A percentile compares a stretch with the other conserved stretches of the same genome.
Conservation (phyloP, 805 yeast species). For the Grigorovia yakushimaensis region DNA sequence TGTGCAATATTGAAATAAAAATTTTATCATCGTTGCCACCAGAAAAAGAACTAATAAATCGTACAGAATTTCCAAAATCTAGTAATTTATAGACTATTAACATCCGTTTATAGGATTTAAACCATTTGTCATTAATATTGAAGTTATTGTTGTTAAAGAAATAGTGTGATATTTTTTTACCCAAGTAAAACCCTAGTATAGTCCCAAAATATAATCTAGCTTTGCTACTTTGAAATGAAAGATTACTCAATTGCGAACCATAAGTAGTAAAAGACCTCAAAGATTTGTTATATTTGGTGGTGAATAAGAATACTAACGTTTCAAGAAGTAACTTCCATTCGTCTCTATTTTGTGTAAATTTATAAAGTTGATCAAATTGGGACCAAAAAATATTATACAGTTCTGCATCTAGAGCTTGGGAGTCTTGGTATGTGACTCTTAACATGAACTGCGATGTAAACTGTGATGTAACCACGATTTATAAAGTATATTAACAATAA, state of each 20-base stretch:
- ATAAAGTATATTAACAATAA: too few relatives aligned
- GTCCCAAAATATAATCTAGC: slow-evolving; percentile 11
- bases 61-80: slow-evolving; percentile 4
- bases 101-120: not conserved
- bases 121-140: not conserved
- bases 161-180: slow-evolving; percentile 9
- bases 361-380: slow-evolving; percentile 6
- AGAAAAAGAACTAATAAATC: slow-evolving; percentile 2
- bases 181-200: slow-evolving; percentile 10
- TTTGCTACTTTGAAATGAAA: slow-evolving; percentile 8
- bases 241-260: slow-evolving; percentile 12
- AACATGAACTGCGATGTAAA: slow-evolving; percentile 6
- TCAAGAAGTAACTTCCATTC: slow-evolving; percentile 15
- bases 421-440: slow-evolving; percentile 19
- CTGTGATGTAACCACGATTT: too few relatives aligned
- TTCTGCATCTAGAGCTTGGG: slow-evolving; percentile 15
- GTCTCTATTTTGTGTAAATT: slow-evolving; percentile 5
- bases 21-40: not conserved
- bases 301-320: slow-evolving; percentile 13
- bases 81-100: slow-evolving; percentile 1
- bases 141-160: slow-evolving; percentile 1
- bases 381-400: slow-evolving; percentile 11
- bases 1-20: slow-evolving; percentile 14
- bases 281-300: slow-evolving; percentile 6
- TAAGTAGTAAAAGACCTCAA: slow-evolving; percentile 6